These are phyloP conservation scores for Alternaria conjuncta DNA, from an alignment of 2,329 filamentous ascomycete genomes.

Conservation along the genomic window DNA sequence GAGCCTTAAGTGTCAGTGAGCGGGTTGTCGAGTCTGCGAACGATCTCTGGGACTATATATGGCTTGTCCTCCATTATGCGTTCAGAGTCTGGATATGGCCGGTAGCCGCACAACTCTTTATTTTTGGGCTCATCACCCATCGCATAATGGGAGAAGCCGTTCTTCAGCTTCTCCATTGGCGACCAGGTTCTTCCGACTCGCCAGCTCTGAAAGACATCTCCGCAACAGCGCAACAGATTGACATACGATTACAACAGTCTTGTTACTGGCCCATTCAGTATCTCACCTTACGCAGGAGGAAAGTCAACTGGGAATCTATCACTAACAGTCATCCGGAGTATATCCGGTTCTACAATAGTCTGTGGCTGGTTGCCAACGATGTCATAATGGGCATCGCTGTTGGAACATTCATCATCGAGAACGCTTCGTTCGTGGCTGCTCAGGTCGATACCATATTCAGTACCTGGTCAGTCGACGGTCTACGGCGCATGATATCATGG, in stretches of 20 bases:
- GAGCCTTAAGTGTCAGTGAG: slow-evolving; percentile 91
- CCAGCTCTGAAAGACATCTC: slow-evolving; percentile 94
- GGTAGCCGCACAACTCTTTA: slow-evolving; percentile 71
- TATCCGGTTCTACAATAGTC: slow-evolving; percentile 97
- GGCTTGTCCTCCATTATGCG: slow-evolving; percentile 72
- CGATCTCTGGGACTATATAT: slow-evolving; percentile 78
- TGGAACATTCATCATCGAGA: slow-evolving; percentile 96
- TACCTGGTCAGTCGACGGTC: slow-evolving; percentile 84
- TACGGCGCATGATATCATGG: slow-evolving; percentile 91
- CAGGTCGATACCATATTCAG: slow-evolving; percentile 78
- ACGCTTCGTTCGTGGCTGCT: slow-evolving; percentile 81
- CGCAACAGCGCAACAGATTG: slow-evolving; percentile 94
- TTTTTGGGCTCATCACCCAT: slow-evolving; percentile 79
- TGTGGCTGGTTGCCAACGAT: slow-evolving; percentile 98
- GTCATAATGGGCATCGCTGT: slow-evolving; percentile 97
- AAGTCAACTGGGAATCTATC: slow-evolving; percentile 93
- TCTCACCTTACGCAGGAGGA: slow-evolving; percentile 84
- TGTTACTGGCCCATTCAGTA: slow-evolving; percentile 99
- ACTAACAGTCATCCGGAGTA: slow-evolving; percentile 96
- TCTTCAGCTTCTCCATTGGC: slow-evolving; percentile 82
- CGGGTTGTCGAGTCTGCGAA: slow-evolving; percentile 91
- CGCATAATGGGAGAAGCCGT: slow-evolving; percentile 81
- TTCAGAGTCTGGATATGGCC: slow-evolving; percentile 80
- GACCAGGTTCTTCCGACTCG: slow-evolving; percentile 71
- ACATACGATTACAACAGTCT: slow-evolving; percentile 96